Conservation (phyloP, 1,284 basidiomycete genomes). For the Retiboletus flavoniger region DNA sequence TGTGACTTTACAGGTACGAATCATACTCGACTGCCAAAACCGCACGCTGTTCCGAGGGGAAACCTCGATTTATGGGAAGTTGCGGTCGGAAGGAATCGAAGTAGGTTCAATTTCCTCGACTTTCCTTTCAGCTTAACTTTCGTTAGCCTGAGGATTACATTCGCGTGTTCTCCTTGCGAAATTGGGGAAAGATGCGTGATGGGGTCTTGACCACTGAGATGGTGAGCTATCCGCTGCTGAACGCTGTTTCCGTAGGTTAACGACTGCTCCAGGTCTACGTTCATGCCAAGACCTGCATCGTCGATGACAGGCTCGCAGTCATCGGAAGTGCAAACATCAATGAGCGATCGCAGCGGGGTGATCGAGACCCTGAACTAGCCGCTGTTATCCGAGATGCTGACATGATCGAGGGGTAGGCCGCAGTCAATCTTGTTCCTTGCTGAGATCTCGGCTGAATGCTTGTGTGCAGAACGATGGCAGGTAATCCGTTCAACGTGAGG, state of each 20-base stretch:
- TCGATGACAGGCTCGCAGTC: slow-evolving; percentile 95
- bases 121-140: slow-evolving; percentile 2
- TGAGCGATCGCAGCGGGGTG: slow-evolving; percentile 92
- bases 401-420: slow-evolving; percentile 81
- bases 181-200: slow-evolving; percentile 89
- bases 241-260: slow-evolving; percentile 5
- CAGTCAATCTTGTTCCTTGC: neutral
- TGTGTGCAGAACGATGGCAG: slow-evolving; percentile 80
- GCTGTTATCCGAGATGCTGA: slow-evolving; percentile 95
- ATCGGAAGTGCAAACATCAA: slow-evolving; percentile 99
- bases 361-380: slow-evolving; percentile 95
- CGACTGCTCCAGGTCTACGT: slow-evolving; percentile 73
- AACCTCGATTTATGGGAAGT: slow-evolving; percentile 86
- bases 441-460: slow-evolving; percentile 1
- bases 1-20: slow-evolving; percentile 60
- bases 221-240: slow-evolving; percentile 37
- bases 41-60: slow-evolving; percentile 87
- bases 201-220: slow-evolving; percentile 90
- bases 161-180: slow-evolving; percentile 86
- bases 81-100: slow-evolving; percentile 87
- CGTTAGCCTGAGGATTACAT: slow-evolving; percentile 89
- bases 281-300: slow-evolving; percentile 81
- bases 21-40: slow-evolving; percentile 94
- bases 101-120: slow-evolving; percentile 43
- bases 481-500: slow-evolving; percentile 92